These are phyloP conservation scores for Rosa persica DNA, from an alignment of 306 rosid genomes.

Conservation along the genomic window DNA sequence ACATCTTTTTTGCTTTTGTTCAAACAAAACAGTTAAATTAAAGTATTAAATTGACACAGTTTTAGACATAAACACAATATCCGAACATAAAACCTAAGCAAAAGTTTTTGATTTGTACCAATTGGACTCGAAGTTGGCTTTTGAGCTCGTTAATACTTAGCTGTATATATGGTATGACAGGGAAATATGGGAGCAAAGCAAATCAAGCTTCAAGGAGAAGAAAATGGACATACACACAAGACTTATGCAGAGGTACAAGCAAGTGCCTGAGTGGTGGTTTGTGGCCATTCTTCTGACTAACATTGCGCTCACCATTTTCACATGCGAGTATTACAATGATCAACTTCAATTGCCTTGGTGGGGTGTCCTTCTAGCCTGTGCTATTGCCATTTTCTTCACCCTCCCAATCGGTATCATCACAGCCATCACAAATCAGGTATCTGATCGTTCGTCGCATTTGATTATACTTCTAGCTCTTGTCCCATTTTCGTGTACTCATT, in stretches of 20 bases:
- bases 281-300: conserved; percentile 52
- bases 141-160: background rate
- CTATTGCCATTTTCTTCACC: conserved; percentile 75
- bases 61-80: background rate
- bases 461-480: background rate
- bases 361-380: conserved; percentile 88
- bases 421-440: conserved; percentile 85
- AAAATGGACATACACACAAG: conserved; percentile 75
- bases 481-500: background rate
- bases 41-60: background rate
- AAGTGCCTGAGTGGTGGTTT: conserved; percentile 96
- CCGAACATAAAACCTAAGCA: background rate
- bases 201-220: conserved; percentile 54
- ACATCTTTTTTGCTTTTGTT: background rate
- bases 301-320: conserved; percentile 55
- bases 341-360: conserved; percentile 98
- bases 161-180: conserved; percentile 29
- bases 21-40: too few relatives aligned
- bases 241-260: conserved; percentile 67
- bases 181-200: conserved; percentile 89
- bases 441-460: background rate
- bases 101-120: background rate
- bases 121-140: background rate
- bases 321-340: conserved; percentile 67
- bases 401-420: conserved; percentile 93